These are phyloP conservation scores for Kluyveromyces aestuarii DNA, from an alignment of 805 yeast genomes.

Conservation along the genomic window DNA sequence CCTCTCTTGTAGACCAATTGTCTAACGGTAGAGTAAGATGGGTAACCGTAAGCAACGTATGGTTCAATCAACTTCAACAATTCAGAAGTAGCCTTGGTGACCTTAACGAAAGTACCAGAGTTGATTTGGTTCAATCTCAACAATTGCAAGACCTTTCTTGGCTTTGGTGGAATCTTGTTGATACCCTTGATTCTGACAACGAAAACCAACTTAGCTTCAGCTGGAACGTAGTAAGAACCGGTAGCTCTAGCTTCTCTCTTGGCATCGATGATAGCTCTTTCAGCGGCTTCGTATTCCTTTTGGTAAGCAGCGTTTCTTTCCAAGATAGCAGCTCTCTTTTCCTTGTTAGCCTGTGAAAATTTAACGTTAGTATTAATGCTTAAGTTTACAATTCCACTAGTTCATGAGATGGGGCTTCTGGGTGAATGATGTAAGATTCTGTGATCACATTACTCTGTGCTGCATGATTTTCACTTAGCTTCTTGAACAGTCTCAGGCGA, in stretches of 20 bases:
- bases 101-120: slow-evolving; percentile 90
- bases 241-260: slow-evolving; percentile 90
- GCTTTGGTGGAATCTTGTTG: slow-evolving; percentile 97
- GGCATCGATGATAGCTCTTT: slow-evolving; percentile 77
- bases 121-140: slow-evolving; percentile 89
- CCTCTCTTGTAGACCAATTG: slow-evolving; percentile 96
- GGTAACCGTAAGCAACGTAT: slow-evolving; percentile 97
- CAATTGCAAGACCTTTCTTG: slow-evolving; percentile 96
- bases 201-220: slow-evolving; percentile 89
- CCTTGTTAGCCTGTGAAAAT: slow-evolving; percentile 36
- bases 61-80: slow-evolving; percentile 91
- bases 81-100: slow-evolving; percentile 92
- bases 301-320: slow-evolving; percentile 96
- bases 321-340: slow-evolving; percentile 62
- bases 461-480: background rate
- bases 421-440: too few relatives aligned
- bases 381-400: background rate
- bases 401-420: background rate
- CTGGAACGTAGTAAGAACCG: slow-evolving; percentile 91
- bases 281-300: slow-evolving; percentile 88
- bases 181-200: slow-evolving; percentile 99
- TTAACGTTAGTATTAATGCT: slow-evolving; percentile 9
- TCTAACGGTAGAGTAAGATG: slow-evolving; percentile 84
- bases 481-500: slow-evolving; percentile 48
- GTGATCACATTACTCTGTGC: too few relatives aligned